Conservation (phyloP, 2,329 filamentous ascomycete genomes). For the Alternaria novae-zelandiae region DNA sequence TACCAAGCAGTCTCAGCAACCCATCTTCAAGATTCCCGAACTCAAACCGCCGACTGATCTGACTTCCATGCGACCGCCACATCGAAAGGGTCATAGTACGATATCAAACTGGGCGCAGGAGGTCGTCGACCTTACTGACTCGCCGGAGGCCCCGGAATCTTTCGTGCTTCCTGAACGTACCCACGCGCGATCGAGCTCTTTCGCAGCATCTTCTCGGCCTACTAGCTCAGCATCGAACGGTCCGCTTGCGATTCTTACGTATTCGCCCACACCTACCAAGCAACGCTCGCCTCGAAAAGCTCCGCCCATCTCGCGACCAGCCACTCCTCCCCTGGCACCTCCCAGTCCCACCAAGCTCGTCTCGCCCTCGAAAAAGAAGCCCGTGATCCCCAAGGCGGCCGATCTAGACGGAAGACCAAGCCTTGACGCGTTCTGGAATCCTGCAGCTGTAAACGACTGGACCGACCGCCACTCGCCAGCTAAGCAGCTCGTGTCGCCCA, state of each 20-base stretch:
- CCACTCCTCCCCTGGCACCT: constrained; percentile 39
- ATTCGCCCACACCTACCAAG: constrained; percentile 44
- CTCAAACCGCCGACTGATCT: constrained; percentile 17
- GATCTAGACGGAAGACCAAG: constrained; percentile 40
- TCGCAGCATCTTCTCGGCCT: constrained; percentile 36
- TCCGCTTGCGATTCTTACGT: constrained; percentile 38
- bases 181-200: constrained; percentile 30
- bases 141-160: constrained; percentile 30
- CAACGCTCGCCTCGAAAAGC: constrained; percentile 43
- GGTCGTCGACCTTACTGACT: constrained; percentile 41
- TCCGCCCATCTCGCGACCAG: constrained; percentile 36
- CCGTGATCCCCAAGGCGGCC: constrained; percentile 35
- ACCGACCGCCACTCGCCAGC: constrained; percentile 46
- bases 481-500: constrained; percentile 44
- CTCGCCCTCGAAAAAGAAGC: constrained; percentile 46
- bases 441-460: constrained; percentile 45
- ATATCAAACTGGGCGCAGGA: constrained; percentile 42
- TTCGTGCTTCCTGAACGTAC: constrained; percentile 27
- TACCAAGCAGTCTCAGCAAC: background rate
- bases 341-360: constrained; percentile 42
- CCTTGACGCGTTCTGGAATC: constrained; percentile 49
- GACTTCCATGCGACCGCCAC: constrained; percentile 30
- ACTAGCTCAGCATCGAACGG: constrained; percentile 37
- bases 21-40: constrained; percentile 10
- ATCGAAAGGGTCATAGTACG: constrained; percentile 33